Evolutionary conservation across 2,329 filamentous ascomycete species (phyloP).

Genomic region (Colletotrichum spaethianum): DNA sequence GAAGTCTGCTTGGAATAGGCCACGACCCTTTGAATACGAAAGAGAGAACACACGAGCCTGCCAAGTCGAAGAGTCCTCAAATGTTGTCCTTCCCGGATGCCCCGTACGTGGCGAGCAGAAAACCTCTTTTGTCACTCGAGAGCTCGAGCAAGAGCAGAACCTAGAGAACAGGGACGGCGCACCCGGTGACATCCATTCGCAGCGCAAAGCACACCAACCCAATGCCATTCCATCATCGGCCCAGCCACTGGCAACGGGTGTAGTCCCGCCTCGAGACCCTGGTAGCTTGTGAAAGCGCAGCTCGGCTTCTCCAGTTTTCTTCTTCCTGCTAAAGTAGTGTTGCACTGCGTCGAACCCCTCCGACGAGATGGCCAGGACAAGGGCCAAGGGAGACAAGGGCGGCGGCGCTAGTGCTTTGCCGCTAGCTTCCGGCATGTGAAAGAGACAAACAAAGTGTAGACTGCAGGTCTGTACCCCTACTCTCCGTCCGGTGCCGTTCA

Average conservation of each 20-base stretch:
- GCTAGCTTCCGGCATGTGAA: constrained; percentile 39
- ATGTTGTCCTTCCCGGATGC: constrained; percentile 4
- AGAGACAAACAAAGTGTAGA: constrained; percentile 30
- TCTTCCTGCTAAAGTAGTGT: constrained; percentile 31
- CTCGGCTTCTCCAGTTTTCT: constrained; percentile 38
- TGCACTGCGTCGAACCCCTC: constrained; percentile 38
- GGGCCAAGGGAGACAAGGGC: constrained; percentile 28
- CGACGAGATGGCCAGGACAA: constrained; percentile 33
- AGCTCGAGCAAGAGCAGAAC: constrained; percentile 33
- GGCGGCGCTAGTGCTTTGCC: constrained; percentile 29
- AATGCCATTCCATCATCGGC: constrained; percentile 32
- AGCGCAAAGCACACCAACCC: constrained; percentile 2
- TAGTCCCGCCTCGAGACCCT: constrained; percentile 8
- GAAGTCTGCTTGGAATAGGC: constrained; percentile 20
- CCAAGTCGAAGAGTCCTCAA: not conserved
- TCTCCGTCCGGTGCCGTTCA: constrained; percentile 33
- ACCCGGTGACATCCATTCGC: constrained; percentile 12
- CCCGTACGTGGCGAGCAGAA: constrained; percentile 20
- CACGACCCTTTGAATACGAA: constrained; percentile 24
- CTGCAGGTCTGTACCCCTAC: constrained; percentile 6
- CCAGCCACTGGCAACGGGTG: constrained; percentile 29
- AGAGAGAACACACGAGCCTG: constrained; percentile 24
- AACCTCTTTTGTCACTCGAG: not conserved
- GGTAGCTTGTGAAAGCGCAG: constrained; percentile 38
- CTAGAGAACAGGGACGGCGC: not conserved